Base-by-base conservation (phyloP, 345 rosid genomes). In the Citrus unshiu region DNA sequence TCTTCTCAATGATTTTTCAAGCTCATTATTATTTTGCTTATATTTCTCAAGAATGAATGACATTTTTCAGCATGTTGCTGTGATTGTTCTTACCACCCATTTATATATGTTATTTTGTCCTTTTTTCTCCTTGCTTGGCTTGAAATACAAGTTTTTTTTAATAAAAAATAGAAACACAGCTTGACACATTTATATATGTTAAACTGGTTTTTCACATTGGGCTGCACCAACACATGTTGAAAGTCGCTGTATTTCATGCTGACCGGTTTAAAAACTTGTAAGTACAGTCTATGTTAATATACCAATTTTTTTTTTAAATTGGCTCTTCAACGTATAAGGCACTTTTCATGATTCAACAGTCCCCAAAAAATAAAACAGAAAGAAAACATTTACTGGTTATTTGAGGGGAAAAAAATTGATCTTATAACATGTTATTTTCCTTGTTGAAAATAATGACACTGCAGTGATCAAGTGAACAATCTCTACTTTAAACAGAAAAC, bases 121-220 rank as follows among this genome's bases (percentile, higher is more conserved):
- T 19, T 63, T 62, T 64, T 29, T 63, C 61, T 29, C 78, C 78
- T 51, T 12, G 64, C 49, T 76, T 49, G 72, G 34, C 40, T 54
- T 24, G 39, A 49, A 34, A 22, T 30, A 34, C 57, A 22, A 5
- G 39, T 35, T 32, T 32, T 32, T 63, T 46, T 46, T 46, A 51
- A 66, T 32, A 32, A 49, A 16, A 5, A 19, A 32, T 16, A 18
- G 40, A 34, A 39, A 32, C n/a, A 34, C 12, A 58, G 62, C 8
- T n/a, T 21, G 10, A 58, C 62, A 7, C 12, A 7, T 22, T 16
- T 32, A 18, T 65, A 18, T 32, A 18, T 51, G 60, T 51, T 49
- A 29, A 70, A 70, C 39, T 70, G 59, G 72, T 49, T 18, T 16
- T 70, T 49, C 37, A 49, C 12, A 29, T 27, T 29, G 24, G 10